Evolutionary conservation across 2,329 filamentous ascomycete genomes (phyloP).

Genomic region (Sporothrix inflata): DNA sequence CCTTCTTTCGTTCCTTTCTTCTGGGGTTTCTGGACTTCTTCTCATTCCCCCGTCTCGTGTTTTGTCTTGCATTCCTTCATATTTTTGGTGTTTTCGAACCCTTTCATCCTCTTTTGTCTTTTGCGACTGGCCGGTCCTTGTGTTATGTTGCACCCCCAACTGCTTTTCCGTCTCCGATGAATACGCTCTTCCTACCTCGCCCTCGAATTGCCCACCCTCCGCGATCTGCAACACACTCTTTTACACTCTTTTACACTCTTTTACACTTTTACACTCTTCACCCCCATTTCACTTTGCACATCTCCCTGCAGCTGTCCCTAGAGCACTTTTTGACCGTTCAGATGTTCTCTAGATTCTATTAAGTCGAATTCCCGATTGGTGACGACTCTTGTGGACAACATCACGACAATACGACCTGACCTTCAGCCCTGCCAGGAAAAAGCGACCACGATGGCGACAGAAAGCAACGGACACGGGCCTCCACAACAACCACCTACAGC

Average conservation of each 20-base stretch:
- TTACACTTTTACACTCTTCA: neutral
- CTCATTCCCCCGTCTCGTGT: slow-evolving; percentile 5
- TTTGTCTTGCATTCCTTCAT: slow-evolving; percentile 22
- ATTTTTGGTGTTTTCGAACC: neutral
- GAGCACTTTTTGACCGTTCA: neutral
- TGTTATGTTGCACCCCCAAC: neutral
- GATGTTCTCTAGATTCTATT: slow-evolving; percentile 12
- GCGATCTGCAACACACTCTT: slow-evolving; percentile 5
- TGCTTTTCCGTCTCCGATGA: neutral
- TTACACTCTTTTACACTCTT: neutral
- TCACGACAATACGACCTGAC: neutral
- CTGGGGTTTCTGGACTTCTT: neutral
- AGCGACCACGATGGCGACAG: slow-evolving; percentile 15
- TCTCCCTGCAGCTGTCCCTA: neutral
- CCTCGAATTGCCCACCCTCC: neutral
- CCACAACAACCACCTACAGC: neutral
- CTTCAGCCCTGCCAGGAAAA: neutral
- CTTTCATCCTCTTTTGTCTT: neutral
- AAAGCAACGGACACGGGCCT: slow-evolving; percentile 1
- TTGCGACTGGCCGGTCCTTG: neutral
- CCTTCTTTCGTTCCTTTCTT: neutral
- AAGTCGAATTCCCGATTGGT: neutral
- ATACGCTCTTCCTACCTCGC: neutral
- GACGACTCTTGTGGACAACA: neutral
- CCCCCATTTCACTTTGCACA: neutral